Base-by-base conservation (phyloP, 2,329 filamentous ascomycete species). In the Sporothrix humicola region DNA sequence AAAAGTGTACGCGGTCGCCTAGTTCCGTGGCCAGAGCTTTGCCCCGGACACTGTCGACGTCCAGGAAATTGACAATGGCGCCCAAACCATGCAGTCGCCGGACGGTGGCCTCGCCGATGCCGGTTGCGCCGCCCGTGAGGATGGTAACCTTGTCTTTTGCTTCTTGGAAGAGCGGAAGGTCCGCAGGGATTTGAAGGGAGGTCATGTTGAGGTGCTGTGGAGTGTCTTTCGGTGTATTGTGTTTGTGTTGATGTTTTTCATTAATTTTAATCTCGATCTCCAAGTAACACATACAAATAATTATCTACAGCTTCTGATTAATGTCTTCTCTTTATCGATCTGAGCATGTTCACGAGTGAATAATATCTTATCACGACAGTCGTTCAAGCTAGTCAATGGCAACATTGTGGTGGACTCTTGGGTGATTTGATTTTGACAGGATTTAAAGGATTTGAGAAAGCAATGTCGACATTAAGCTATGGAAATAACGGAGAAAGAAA, bases 81-180 rank as follows among this genome's bases (percentile, higher is more conserved):
- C 69, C 69, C 52, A 71, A 42, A 12, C 54, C n/a, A 42, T 71
- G 54, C 20, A 71, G 20, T 2, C 37, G 52, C 4, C 56, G 44
- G 37, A 72, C 70, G n/a, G 70, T 63, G 17, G 44, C 58, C 7
- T 23, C 71, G 26, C 71, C 71, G n/a, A 73, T 69, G 37, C 71
- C 71, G 5, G 71, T 69, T 2, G 71, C 56, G 20, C 71, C 71
- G 17, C 71, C 71, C 9, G 71, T 73, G 37, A 69, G 63, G 23
- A 73, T 61, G 6, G 59, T 63, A 15, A 72, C 71, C 63, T 73
- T 73, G 71, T 52, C 71, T 63, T 59, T 73, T 61, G 54, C 71
- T 37, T 59, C 37, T 8, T 52, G 37, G 12, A 73, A 66, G 6
- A 73, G 48, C 5, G 71, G 71, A 10, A 59, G 52, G 20, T 69